These are phyloP conservation scores for Arthrocladium fulminans DNA, from an alignment of 2,329 filamentous ascomycete genomes.

Conservation along the genomic window DNA sequence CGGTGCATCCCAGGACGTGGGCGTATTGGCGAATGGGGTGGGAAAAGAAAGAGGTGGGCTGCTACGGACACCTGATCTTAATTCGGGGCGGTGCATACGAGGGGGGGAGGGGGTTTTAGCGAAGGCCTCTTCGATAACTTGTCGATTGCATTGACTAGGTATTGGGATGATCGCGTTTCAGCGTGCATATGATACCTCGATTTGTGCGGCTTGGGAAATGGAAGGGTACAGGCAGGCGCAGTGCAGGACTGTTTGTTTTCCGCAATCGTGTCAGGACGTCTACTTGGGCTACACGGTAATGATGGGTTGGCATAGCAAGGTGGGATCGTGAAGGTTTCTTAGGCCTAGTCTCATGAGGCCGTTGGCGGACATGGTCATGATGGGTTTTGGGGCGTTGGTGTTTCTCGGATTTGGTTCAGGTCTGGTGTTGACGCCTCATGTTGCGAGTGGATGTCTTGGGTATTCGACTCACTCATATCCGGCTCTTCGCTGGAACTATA, in stretches of 20 bases:
- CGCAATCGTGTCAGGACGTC: background rate
- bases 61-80: too few relatives aligned
- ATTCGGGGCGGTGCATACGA: background rate
- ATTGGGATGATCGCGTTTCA: background rate
- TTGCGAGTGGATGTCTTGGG: too few relatives aligned
- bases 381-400: background rate
- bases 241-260: background rate
- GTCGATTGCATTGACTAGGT: background rate
- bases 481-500: too few relatives aligned
- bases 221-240: background rate
- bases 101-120: background rate
- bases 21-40: too few relatives aligned
- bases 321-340: background rate
- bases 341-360: background rate
- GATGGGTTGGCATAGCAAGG: background rate
- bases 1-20: too few relatives aligned
- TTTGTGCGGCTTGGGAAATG: background rate
- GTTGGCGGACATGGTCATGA: background rate
- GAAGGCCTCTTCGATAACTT: background rate
- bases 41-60: too few relatives aligned
- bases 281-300: background rate
- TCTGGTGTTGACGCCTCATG: too few relatives aligned
- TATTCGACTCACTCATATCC: too few relatives aligned
- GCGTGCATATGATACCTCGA: constrained; percentile 4
- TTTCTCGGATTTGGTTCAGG: too few relatives aligned